Conservation (phyloP, 139 green algal species). For the Dunaliella primolecta region DNA sequence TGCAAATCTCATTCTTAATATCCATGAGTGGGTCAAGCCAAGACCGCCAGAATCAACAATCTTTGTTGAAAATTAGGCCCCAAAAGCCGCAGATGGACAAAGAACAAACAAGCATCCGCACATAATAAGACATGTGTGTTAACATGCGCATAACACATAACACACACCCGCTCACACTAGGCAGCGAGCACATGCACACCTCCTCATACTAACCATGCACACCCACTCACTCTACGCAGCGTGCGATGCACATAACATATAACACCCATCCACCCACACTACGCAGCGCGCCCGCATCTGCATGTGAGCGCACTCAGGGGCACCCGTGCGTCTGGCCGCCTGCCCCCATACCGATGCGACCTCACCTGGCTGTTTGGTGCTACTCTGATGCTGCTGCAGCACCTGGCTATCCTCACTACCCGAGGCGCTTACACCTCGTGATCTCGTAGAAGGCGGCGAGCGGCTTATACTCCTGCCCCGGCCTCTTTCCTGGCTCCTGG, state of each 20-base stretch:
- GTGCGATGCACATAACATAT: background rate
- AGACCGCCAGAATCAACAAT: background rate
- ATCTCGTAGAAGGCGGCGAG: background rate
- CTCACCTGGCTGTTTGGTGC: background rate
- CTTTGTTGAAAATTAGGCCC: background rate
- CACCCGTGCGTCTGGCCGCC: background rate
- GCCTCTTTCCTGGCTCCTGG: too few species aligned
- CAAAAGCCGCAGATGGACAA: background rate
- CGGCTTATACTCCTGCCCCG: background rate
- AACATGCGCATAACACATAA: too few species aligned
- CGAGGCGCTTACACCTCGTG: background rate
- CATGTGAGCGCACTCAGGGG: background rate
- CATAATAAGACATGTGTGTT: too few species aligned
- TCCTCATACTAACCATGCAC: background rate
- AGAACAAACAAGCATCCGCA: background rate
- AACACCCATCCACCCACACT: background rate
- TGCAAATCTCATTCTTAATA: background rate
- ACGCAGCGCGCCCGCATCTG: background rate
- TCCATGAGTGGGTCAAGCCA: too few species aligned
- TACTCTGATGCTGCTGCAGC: background rate
- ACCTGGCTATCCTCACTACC: constrained; percentile 5
- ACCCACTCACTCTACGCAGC: background rate
- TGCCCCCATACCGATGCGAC: background rate
- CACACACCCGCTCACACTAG: background rate
- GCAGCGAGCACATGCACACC: background rate